phyloP scores from a whole-genome alignment of 208 protist genomes.

The Wallacemonas rigidus region DNA sequence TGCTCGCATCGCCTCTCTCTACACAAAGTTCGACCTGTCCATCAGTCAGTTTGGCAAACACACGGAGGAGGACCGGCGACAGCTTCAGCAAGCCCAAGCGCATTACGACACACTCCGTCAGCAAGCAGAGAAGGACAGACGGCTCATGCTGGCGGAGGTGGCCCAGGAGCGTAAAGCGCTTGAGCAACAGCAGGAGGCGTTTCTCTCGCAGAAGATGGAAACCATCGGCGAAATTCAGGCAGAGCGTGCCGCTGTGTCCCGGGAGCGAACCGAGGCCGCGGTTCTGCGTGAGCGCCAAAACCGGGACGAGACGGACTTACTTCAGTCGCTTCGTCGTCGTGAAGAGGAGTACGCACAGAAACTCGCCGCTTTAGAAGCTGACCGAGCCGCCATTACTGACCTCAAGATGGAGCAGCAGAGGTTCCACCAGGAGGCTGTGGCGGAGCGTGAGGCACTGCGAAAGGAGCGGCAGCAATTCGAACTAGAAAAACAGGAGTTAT shows the following conservation, averaged over 20 bases:
- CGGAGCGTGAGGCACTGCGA: conserved; percentile 67
- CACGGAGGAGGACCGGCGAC: conserved; percentile 76
- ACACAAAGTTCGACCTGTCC: conserved; percentile 82
- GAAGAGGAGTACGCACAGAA: conserved; percentile 75
- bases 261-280: conserved; percentile 73
- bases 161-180: conserved; percentile 79
- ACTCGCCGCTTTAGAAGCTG: conserved; percentile 63
- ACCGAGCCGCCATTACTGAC: conserved; percentile 51
- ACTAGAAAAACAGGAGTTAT: conserved; percentile 73
- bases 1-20: conserved; percentile 51
- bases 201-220: conserved; percentile 74
- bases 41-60: conserved; percentile 65
- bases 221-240: conserved; percentile 73
- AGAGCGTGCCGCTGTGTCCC: conserved; percentile 67
- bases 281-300: conserved; percentile 77
- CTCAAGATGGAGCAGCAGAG: conserved; percentile 68
- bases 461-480: conserved; percentile 80
- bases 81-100: conserved; percentile 56
- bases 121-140: conserved; percentile 79
- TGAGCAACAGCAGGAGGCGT: conserved; percentile 85
- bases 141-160: conserved; percentile 79
- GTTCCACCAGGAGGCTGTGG: conserved; percentile 41
- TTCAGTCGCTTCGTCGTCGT: conserved; percentile 69
- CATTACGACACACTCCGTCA: conserved; percentile 83
- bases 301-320: conserved; percentile 69